Evolutionary conservation across 495 filamentous ascomycete species (phyloP).

Genomic region (Melanomma pulvis-pyrius): DNA sequence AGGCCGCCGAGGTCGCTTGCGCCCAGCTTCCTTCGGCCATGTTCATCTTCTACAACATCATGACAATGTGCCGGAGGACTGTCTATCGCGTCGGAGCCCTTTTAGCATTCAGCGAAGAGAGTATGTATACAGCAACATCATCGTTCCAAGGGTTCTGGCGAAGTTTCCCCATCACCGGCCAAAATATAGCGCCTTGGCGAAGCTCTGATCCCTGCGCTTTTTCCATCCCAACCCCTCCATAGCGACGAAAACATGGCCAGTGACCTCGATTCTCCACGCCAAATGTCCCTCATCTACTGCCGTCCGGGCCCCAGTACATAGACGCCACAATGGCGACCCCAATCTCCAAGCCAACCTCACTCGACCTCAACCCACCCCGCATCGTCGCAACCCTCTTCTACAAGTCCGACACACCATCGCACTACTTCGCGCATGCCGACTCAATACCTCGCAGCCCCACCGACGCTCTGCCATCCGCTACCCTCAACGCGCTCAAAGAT

Average conservation of each 20-base stretch:
- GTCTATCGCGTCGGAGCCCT: background rate
- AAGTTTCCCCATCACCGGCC: background rate
- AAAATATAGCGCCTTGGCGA: background rate
- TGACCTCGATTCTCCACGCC: background rate
- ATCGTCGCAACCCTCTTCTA: conserved; percentile 41
- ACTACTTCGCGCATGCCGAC: conserved; percentile 33
- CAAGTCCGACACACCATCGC: conserved; percentile 33
- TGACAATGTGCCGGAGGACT: background rate
- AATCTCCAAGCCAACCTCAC: conserved; percentile 2
- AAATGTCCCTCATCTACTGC: too few relatives aligned
- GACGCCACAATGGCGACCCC: background rate
- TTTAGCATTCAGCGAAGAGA: background rate
- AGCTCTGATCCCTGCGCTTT: background rate
- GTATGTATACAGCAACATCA: too few relatives aligned
- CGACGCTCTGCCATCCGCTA: conserved; percentile 28
- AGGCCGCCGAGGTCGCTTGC: background rate
- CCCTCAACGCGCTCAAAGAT: conserved; percentile 26
- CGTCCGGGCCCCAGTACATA: background rate
- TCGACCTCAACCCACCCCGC: conserved; percentile 17
- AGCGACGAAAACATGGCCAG: background rate
- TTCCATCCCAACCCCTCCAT: background rate
- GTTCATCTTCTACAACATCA: background rate
- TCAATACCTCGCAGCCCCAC: conserved; percentile 18
- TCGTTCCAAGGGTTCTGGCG: too few relatives aligned
- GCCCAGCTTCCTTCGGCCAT: background rate